Conservation (phyloP, 2,329 filamentous ascomycete genomes). For the Grosmannia penicillata region DNA sequence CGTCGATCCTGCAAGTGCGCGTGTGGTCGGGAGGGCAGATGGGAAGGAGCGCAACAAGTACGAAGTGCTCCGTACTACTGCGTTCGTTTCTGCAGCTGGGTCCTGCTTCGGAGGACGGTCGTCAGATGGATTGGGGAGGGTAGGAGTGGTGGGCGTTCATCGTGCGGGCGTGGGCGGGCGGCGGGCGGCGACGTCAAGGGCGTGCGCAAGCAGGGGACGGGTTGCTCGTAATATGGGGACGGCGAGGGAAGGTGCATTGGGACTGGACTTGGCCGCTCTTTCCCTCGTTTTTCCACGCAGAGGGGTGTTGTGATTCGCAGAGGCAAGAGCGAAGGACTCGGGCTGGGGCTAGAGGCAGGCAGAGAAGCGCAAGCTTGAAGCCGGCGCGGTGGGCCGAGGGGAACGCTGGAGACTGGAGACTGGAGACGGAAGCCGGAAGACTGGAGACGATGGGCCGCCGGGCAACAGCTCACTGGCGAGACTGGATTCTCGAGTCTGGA, state of each 20-base stretch:
- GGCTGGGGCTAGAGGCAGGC: no score
- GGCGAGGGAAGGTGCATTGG: not conserved
- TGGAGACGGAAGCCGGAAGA: no score
- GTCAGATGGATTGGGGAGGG: slow-evolving; percentile 4
- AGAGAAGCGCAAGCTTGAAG: no score
- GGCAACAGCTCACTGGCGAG: no score
- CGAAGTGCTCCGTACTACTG: not conserved
- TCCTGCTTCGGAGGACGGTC: slow-evolving; percentile 3
- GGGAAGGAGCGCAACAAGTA: not conserved
- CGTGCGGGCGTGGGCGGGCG: not conserved
- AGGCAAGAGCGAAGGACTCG: not conserved
- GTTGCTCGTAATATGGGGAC: not conserved
- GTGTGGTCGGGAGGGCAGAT: no score
- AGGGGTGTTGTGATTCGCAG: not conserved
- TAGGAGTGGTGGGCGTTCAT: slow-evolving; percentile 4
- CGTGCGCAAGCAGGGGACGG: not conserved
- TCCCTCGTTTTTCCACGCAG: no score
- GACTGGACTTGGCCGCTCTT: no score
- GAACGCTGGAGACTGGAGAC: no score
- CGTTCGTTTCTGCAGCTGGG: slow-evolving; percentile 3
- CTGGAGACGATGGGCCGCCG: no score
- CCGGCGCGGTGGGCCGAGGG: no score
- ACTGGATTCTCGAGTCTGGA: no score
- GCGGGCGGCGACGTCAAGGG: no score
- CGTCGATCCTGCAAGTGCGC: not conserved